Conservation (phyloP, 225 moss, liverwort and hornwort genomes). For the Pseudisothecium myosuroides region DNA sequence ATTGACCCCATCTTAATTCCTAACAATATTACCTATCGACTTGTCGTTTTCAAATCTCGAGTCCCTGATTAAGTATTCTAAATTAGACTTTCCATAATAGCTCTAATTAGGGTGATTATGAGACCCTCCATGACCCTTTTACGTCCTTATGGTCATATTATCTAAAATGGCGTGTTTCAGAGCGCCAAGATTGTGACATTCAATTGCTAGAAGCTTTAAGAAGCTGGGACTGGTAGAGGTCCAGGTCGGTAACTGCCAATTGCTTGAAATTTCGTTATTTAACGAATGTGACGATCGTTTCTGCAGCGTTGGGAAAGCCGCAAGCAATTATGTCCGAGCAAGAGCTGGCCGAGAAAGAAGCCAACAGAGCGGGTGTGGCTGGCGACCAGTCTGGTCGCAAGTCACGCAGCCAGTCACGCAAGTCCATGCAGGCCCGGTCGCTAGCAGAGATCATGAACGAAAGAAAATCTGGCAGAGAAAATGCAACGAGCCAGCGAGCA, state of each 20-base stretch:
- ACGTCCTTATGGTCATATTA: background rate
- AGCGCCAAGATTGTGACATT: background rate
- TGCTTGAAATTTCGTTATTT: background rate
- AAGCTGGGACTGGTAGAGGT: background rate
- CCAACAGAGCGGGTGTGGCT: slow-evolving; percentile 20
- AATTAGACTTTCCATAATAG: background rate
- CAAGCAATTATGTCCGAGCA: slow-evolving; percentile 59
- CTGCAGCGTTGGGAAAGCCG: slow-evolving; percentile 31
- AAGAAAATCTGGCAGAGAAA: background rate
- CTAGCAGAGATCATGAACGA: slow-evolving; percentile 25
- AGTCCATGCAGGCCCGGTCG: slow-evolving; percentile 4
- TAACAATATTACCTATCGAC: background rate
- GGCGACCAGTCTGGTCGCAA: background rate
- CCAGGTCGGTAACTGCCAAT: background rate
- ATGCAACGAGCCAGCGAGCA: slow-evolving; percentile 3
- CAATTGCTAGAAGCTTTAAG: background rate
- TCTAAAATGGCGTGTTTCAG: background rate
- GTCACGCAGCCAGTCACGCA: slow-evolving; percentile 11
- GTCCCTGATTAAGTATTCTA: background rate
- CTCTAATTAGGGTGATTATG: background rate
- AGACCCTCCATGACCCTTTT: background rate
- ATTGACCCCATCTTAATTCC: background rate
- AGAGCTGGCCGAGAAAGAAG: slow-evolving; percentile 37
- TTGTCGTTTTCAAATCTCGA: background rate
- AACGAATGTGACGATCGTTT: background rate